Percentiles rank a stretch among this genome's conserved stretches.
phyloP scores from a whole-genome alignment of 2,329 filamentous ascomycete species.

The Cadophora sp. region DNA sequence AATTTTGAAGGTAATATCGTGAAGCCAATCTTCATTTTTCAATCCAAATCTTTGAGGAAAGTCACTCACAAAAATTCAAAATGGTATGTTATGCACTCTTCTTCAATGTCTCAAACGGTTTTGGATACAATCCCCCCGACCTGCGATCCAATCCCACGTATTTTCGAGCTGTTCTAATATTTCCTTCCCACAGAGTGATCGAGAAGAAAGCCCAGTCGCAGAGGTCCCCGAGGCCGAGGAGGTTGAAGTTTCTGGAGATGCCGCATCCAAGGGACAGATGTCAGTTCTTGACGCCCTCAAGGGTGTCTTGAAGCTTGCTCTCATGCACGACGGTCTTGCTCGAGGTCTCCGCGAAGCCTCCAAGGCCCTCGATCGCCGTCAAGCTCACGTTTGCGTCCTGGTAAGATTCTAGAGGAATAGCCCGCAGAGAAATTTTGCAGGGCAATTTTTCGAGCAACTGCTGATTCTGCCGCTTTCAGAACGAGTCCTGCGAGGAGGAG shows the following conservation, averaged over 20 bases:
- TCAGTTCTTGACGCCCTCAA: slow-evolving; percentile 98
- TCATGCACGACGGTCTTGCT: slow-evolving; percentile 99
- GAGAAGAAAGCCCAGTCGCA: slow-evolving; percentile 97
- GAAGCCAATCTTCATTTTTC: slow-evolving; percentile 3
- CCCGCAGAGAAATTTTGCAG: neutral
- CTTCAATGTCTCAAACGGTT: neutral
- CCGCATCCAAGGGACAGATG: slow-evolving; percentile 88
- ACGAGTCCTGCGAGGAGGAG: slow-evolving; percentile 99
- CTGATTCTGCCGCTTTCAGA: slow-evolving; percentile 6
- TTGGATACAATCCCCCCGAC: neutral
- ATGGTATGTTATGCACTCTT: slow-evolving; percentile 34
- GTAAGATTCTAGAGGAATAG: slow-evolving; percentile 8
- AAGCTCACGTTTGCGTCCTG: slow-evolving; percentile 99
- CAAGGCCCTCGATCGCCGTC: slow-evolving; percentile 97
- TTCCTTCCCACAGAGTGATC: slow-evolving; percentile 81
- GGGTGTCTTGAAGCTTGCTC: slow-evolving; percentile 96
- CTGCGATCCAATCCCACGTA: neutral
- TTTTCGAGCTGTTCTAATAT: slow-evolving; percentile 10
- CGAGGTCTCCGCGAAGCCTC: slow-evolving; percentile 97
- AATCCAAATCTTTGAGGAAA: slow-evolving; percentile 22
- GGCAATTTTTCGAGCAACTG: too few relatives aligned
- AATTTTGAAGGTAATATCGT: neutral
- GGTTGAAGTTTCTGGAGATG: slow-evolving; percentile 95
- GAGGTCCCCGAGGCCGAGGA: slow-evolving; percentile 83
- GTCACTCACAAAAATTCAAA: slow-evolving; percentile 34